Evolutionary conservation across 2,329 filamentous ascomycete genomes (phyloP).

Genomic region (Sordariomycetes sp.): DNA sequence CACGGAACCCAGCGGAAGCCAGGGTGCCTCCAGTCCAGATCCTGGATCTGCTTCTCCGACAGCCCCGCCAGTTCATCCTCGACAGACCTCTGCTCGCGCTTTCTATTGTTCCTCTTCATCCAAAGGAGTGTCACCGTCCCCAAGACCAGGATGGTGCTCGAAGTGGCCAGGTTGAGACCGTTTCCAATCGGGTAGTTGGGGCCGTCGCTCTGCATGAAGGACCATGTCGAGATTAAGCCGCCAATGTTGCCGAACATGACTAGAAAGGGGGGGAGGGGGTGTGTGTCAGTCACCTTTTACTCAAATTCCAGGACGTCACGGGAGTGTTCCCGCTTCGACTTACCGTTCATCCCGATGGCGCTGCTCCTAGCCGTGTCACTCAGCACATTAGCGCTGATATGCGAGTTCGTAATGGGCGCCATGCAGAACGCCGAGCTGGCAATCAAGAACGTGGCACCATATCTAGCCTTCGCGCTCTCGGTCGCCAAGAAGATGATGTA

Average conservation of each 20-base stretch:
- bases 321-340: background rate
- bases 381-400: conserved; percentile 51
- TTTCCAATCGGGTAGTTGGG: conserved; percentile 60
- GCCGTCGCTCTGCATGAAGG: conserved; percentile 45
- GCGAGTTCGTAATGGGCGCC: conserved; percentile 48
- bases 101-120: conserved; percentile 51
- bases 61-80: conserved; percentile 44
- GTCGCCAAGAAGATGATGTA: conserved; percentile 52
- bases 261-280: background rate
- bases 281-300: too few species aligned
- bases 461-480: conserved; percentile 30
- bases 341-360: conserved; percentile 38
- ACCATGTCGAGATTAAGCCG: conserved; percentile 49
- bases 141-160: conserved; percentile 38
- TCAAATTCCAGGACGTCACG: too few species aligned
- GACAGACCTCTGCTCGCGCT: conserved; percentile 37
- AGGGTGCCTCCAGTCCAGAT: conserved; percentile 57
- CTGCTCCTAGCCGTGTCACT: conserved; percentile 50
- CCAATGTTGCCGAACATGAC: conserved; percentile 58
- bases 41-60: conserved; percentile 36
- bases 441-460: conserved; percentile 52
- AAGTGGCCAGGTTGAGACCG: conserved; percentile 52
- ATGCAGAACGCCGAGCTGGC: conserved; percentile 45
- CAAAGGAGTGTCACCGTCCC: conserved; percentile 36
- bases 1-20: conserved; percentile 45